A percentile compares a stretch with the other conserved stretches of the same genome.
Conservation (phyloP, 2,329 filamentous ascomycete genomes). For the Paecilomyces formosus region DNA sequence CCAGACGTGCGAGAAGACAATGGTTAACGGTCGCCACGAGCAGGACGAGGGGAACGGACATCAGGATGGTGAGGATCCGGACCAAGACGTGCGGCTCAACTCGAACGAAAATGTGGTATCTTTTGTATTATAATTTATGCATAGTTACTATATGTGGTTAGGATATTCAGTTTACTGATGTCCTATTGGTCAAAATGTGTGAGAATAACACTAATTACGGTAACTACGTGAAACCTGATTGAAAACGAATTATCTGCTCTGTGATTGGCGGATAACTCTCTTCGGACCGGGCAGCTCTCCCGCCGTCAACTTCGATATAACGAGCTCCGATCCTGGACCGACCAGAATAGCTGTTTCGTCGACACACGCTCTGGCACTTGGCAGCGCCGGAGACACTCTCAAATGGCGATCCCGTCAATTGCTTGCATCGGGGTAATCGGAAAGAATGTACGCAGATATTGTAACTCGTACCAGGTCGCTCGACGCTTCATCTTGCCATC, state of each 20-base stretch:
- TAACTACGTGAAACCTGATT: neutral
- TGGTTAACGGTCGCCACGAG: neutral
- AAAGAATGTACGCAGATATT: slow-evolving; percentile 60
- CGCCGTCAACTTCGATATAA: neutral
- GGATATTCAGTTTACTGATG: neutral
- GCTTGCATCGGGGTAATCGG: slow-evolving; percentile 92
- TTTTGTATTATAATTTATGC: neutral
- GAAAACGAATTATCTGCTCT: neutral
- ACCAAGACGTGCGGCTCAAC: neutral
- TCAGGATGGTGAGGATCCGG: neutral
- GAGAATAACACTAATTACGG: neutral
- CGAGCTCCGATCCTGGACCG: neutral
- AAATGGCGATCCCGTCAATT: slow-evolving; percentile 61
- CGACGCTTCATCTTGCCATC: neutral
- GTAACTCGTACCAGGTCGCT: neutral
- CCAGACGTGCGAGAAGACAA: neutral
- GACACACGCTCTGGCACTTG: neutral
- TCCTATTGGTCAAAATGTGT: neutral
- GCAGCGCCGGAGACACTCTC: neutral
- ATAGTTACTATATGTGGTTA: neutral
- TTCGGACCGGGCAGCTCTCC: neutral
- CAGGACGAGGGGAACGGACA: neutral
- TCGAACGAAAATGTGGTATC: neutral
- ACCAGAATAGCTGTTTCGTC: neutral
- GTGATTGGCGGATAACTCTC: neutral